These are phyloP conservation scores for Chenopodium album DNA, from an alignment of 148 eudicot species.

Conservation along the genomic window DNA sequence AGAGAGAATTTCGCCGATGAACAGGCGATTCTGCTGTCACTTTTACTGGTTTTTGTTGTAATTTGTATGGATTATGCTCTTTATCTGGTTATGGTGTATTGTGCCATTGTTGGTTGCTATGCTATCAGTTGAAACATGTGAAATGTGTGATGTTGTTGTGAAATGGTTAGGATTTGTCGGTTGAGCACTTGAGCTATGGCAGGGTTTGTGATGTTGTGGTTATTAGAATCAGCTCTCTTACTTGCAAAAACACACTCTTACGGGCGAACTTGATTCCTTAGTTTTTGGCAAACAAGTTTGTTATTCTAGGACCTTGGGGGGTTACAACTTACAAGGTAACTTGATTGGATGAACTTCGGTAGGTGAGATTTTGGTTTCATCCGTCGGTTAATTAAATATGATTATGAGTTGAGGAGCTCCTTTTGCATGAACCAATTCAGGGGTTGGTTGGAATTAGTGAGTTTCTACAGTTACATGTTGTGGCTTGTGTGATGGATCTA, in stretches of 20 bases:
- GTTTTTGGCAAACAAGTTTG: neutral
- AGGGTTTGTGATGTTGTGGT: neutral
- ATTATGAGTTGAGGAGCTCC: neutral
- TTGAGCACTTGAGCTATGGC: neutral
- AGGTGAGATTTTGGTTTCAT: constrained; percentile 1
- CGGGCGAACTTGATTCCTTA: neutral
- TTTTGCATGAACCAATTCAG: neutral
- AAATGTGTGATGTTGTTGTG: neutral
- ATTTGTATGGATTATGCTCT: neutral
- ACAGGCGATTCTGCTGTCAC: neutral
- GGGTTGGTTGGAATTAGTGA: neutral
- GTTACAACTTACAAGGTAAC: neutral
- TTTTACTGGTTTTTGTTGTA: neutral
- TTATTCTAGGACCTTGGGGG: neutral
- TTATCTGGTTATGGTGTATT: neutral
- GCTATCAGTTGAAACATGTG: neutral
- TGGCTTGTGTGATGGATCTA: neutral
- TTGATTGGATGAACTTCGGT: neutral
- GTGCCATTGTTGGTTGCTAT: neutral
- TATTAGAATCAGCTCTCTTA: neutral
- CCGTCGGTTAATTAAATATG: neutral
- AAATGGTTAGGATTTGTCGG: neutral
- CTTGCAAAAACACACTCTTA: neutral
- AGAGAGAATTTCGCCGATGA: neutral
- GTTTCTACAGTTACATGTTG: neutral